Evolutionary conservation across 805 yeast genomes (phyloP).

Genomic region (Gaillardinia entomophila): DNA sequence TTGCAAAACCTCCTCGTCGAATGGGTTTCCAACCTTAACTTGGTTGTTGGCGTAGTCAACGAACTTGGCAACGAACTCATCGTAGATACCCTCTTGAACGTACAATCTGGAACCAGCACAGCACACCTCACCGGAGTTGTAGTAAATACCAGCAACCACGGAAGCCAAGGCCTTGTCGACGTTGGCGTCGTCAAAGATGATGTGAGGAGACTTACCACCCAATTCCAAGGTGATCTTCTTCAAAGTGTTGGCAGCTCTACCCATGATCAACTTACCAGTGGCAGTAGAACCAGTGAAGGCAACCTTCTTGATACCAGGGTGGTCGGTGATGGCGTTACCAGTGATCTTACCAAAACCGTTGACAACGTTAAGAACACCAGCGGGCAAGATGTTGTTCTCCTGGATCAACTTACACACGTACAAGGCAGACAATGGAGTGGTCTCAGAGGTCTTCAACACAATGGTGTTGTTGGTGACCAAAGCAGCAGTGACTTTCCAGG

Average conservation of each 20-base stretch:
- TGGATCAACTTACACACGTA: conserved; percentile 62
- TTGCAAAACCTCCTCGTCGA: conserved; percentile 69
- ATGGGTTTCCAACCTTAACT: conserved; percentile 77
- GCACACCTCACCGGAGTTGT: conserved; percentile 94
- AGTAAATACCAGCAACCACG: conserved; percentile 79
- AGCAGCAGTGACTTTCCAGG: conserved; percentile 95
- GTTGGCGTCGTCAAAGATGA: conserved; percentile 83
- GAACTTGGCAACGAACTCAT: conserved; percentile 61
- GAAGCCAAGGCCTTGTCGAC: conserved; percentile 68
- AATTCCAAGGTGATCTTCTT: conserved; percentile 91
- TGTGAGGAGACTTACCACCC: conserved; percentile 95
- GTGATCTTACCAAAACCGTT: conserved; percentile 84
- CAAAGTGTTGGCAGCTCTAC: conserved; percentile 65
- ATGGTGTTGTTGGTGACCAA: conserved; percentile 85
- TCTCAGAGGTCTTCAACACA: conserved; percentile 86
- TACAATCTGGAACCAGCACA: conserved; percentile 91
- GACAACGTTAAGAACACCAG: conserved; percentile 84
- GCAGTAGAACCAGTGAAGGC: conserved; percentile 96
- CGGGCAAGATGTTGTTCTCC: conserved; percentile 79
- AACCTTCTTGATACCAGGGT: conserved; percentile 78
- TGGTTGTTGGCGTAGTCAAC: conserved; percentile 48
- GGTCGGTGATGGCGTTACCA: conserved; percentile 75
- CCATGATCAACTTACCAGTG: conserved; percentile 82
- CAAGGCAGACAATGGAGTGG: conserved; percentile 86
- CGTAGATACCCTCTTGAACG: conserved; percentile 81